phyloP scores from a whole-genome alignment of 257 asterid genomes.

The Ocimum tenuiflorum region DNA sequence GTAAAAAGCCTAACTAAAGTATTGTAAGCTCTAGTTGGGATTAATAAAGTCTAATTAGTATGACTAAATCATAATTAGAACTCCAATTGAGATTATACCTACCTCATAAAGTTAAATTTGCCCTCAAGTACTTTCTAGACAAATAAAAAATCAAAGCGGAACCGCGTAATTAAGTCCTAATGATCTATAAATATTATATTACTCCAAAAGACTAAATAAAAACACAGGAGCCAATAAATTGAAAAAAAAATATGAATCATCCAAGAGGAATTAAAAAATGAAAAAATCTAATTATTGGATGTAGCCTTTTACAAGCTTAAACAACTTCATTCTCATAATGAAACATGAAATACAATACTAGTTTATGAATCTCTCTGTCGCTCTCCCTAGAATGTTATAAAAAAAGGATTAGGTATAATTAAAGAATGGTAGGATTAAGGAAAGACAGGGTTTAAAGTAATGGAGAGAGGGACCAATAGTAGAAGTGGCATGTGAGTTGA shows the following conservation, averaged over 20 bases:
- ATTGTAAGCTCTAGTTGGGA: too few relatives aligned
- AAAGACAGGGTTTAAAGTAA: constrained; percentile 31
- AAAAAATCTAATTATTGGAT: neutral
- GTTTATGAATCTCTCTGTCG: neutral
- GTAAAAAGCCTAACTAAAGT: too few relatives aligned
- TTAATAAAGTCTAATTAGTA: too few relatives aligned
- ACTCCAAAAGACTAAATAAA: neutral
- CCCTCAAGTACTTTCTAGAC: too few relatives aligned
- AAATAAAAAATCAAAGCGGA: too few relatives aligned
- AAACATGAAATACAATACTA: too few relatives aligned
- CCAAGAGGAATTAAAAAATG: neutral
- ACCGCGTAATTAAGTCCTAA: too few relatives aligned
- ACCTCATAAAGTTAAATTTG: too few relatives aligned
- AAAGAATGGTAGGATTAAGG: constrained; percentile 21
- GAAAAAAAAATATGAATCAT: neutral
- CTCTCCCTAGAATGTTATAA: neutral
- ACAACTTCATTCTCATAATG: too few relatives aligned
- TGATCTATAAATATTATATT: too few relatives aligned
- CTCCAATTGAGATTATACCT: too few relatives aligned
- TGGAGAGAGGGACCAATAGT: constrained; percentile 55
- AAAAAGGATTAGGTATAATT: neutral
- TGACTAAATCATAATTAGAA: too few relatives aligned
- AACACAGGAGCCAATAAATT: neutral
- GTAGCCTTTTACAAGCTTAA: constrained; percentile 6
- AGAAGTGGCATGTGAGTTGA: constrained; percentile 77